A percentile compares a stretch with the other conserved stretches of the same genome.
Evolutionary conservation across 1,139 yeast species (phyloP).

Genomic region (Pichia sp.): DNA sequence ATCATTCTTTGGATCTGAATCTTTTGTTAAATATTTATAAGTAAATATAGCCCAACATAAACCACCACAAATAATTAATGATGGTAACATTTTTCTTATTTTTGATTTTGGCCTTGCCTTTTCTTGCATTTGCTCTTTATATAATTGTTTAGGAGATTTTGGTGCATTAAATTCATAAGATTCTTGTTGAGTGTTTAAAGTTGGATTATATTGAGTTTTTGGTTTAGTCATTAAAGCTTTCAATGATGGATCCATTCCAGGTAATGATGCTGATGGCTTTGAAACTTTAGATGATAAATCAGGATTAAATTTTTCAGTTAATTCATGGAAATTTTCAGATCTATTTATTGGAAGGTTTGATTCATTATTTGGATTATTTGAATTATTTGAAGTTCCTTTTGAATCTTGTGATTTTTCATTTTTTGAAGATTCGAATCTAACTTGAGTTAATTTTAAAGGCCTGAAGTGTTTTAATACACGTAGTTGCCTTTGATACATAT

Average conservation of each 20-base stretch:
- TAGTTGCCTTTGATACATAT: no score
- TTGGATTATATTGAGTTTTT: conserved; percentile 42
- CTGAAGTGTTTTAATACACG: not conserved
- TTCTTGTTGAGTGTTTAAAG: conserved; percentile 44
- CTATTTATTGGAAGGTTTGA: conserved; percentile 8
- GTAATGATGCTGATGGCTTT: conserved; percentile 31
- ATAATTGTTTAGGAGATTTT: conserved; percentile 41
- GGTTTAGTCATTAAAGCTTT: conserved; percentile 34
- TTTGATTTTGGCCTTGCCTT: conserved; percentile 22
- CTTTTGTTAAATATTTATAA: conserved; percentile 37
- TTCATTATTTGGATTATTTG: no score
- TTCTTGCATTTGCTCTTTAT: conserved; percentile 18
- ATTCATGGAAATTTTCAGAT: conserved; percentile 6
- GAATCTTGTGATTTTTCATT: not conserved
- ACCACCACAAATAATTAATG: conserved; percentile 45
- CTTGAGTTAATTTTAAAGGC: not conserved
- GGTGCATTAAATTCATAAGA: conserved; percentile 61
- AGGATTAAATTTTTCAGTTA: conserved; percentile 21
- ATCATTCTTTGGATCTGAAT: conserved; percentile 28
- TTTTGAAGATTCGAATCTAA: not conserved
- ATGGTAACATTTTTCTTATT: conserved; percentile 38
- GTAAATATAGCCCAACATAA: conserved; percentile 60
- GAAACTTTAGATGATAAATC: conserved; percentile 19
- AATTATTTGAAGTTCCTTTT: no score
- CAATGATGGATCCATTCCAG: conserved; percentile 31